These are phyloP conservation scores for Penicillium alfredii DNA, from an alignment of 495 filamentous ascomycete genomes.

Conservation along the genomic window DNA sequence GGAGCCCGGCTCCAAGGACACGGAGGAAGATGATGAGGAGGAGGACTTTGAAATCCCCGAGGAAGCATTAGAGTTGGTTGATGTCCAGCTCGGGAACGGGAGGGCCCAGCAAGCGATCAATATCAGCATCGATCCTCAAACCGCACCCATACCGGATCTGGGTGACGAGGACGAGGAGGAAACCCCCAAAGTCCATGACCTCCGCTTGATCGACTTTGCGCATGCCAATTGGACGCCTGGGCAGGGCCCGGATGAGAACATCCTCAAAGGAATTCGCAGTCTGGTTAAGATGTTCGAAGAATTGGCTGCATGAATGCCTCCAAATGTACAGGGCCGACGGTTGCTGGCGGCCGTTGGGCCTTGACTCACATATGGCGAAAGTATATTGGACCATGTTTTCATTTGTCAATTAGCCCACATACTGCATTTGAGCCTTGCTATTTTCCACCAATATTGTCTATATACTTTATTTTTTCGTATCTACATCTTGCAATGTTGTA, in stretches of 20 bases:
- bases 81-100: constrained; percentile 26
- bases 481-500: too few species aligned
- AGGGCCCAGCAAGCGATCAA: constrained; percentile 32
- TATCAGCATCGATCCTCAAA: constrained; percentile 36
- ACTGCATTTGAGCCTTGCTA: constrained; percentile 4
- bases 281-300: constrained; percentile 64
- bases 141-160: constrained; percentile 20
- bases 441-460: too few species aligned
- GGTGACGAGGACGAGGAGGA: constrained; percentile 55
- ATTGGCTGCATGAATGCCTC: constrained; percentile 37
- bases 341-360: constrained; percentile 27
- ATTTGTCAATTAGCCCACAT: neutral
- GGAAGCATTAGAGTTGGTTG: constrained; percentile 30
- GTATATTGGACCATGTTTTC: too few species aligned
- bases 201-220: constrained; percentile 96
- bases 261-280: constrained; percentile 68
- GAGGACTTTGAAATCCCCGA: constrained; percentile 51
- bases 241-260: constrained; percentile 81
- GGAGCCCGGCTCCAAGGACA: constrained; percentile 20
- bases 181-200: constrained; percentile 66
- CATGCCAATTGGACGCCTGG: constrained; percentile 86
- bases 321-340: constrained; percentile 7
- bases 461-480: too few species aligned
- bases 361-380: neutral
- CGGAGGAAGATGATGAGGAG: constrained; percentile 34